Conservation (phyloP, 257 asterid genomes). For the Solanum lignicaule region DNA sequence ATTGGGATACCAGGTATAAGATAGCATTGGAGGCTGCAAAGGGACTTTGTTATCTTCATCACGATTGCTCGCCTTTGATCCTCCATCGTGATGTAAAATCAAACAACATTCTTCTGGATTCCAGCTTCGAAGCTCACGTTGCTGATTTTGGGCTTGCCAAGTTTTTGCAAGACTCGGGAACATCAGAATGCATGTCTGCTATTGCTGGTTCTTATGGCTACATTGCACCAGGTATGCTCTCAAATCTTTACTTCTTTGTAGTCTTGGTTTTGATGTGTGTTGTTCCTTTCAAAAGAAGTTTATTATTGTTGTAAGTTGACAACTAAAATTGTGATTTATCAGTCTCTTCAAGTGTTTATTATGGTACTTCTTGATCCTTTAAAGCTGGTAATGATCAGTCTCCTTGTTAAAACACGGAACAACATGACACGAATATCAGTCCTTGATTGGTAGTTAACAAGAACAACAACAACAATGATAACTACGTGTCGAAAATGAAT, state of each 20-base stretch:
- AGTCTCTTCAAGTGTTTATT: neutral
- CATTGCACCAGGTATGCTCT: constrained; percentile 19
- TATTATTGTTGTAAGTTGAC: neutral
- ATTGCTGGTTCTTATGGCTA: constrained; percentile 24
- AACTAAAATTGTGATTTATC: neutral
- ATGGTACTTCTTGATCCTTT: neutral
- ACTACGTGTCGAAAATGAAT: neutral
- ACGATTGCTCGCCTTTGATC: constrained; percentile 21
- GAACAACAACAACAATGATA: neutral
- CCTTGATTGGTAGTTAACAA: neutral
- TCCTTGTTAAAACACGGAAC: neutral
- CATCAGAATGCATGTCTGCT: constrained; percentile 28
- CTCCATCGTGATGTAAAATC: constrained; percentile 65
- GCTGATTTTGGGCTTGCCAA: constrained; percentile 30
- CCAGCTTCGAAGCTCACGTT: constrained; percentile 18
- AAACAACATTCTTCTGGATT: constrained; percentile 33
- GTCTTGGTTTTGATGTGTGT: neutral
- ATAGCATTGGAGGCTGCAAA: constrained; percentile 22
- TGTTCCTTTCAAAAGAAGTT: neutral
- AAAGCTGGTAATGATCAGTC: neutral
- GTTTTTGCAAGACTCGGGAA: constrained; percentile 74
- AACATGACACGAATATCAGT: neutral
- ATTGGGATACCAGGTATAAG: constrained; percentile 18
- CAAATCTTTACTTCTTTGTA: neutral
- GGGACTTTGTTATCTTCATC: constrained; percentile 22